Evolutionary conservation across 805 yeast genomes (phyloP), one percentile per base, ranked within the genome.

Genomic region (Soucietia sequanensis): DNA sequence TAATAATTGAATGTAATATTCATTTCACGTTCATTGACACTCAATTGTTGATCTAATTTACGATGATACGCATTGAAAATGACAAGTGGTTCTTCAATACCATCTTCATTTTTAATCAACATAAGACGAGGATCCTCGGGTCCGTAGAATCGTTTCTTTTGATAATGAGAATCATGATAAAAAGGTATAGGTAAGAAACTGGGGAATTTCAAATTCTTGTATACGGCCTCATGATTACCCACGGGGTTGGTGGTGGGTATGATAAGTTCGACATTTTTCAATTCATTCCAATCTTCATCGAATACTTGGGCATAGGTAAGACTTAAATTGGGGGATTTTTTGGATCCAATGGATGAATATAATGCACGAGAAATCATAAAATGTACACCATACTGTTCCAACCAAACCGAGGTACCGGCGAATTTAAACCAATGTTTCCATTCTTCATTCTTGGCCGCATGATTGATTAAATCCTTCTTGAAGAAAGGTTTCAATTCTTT

Each of bases 71-170:
- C 42, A 39, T 72, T 74, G 52, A 62, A 74, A 3, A 72, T 47
- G 14, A 75, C 55, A 10, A 74, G 49, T 1, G 80, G 80, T 39
- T 75, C 79, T 22, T 63, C 64, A 25, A 47, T 48, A 5, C 69
- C 70, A 16, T 49, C 50, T 28, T 50, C 50, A 37, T 60, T 58
- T 21, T 43, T 50, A 6, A 61, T 57, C 9, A 65, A 36, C 6
- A 71, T 42, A 22, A 74, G 50, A 19, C 78, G 57, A 1, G 80
- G 76, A 44, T 75, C 78, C 49, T 75, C 78, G 2, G 80, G 75
- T 0, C 80, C 80, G 33, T 58, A 27, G 25, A 22, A n/a, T 22
- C 21, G 12, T 28, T 31, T 11, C 9, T 7, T n/a, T n/a, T 23
- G 28, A 33, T 53, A 45, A 20, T 42, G 41, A 25, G 43, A 41